Evolutionary conservation across 2,329 filamentous ascomycete genomes (phyloP).

Genomic region (Aspergillus pseudonomiae): DNA sequence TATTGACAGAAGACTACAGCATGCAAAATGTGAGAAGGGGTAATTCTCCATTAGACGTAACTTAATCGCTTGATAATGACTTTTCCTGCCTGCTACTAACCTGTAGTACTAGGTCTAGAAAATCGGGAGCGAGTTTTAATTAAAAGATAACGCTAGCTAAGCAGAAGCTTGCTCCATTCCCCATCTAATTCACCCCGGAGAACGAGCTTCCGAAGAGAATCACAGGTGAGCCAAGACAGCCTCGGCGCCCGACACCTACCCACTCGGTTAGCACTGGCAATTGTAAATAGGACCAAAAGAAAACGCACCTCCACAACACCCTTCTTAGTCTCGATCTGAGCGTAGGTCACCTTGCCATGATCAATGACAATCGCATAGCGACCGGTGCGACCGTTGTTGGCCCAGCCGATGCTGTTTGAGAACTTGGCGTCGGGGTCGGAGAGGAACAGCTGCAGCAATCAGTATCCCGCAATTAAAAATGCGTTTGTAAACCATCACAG

Average conservation of each 20-base stretch:
- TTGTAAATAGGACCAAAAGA: neutral
- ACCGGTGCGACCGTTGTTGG: slow-evolving; percentile 65
- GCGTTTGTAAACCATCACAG: neutral
- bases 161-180: neutral
- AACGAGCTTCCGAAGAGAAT: neutral
- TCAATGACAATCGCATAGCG: slow-evolving; percentile 80
- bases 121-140: neutral
- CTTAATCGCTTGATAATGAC: neutral
- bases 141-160: neutral
- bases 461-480: neutral
- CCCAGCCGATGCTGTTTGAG: slow-evolving; percentile 76
- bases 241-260: slow-evolving; percentile 36
- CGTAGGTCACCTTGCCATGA: slow-evolving; percentile 78
- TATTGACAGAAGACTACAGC: neutral
- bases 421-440: slow-evolving; percentile 72
- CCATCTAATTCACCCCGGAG: neutral
- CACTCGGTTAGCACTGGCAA: neutral
- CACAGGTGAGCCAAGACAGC: slow-evolving; percentile 38
- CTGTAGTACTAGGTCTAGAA: neutral
- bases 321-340: slow-evolving; percentile 66
- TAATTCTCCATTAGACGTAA: neutral
- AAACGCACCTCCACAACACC: slow-evolving; percentile 35
- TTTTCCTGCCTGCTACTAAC: neutral
- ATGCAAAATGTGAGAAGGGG: neutral
- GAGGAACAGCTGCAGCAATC: slow-evolving; percentile 65